Evolutionary conservation across 768 basidiomycete species (phyloP), one percentile per base, ranked within the genome.

Genomic region (Tubosaeta sp.): DNA sequence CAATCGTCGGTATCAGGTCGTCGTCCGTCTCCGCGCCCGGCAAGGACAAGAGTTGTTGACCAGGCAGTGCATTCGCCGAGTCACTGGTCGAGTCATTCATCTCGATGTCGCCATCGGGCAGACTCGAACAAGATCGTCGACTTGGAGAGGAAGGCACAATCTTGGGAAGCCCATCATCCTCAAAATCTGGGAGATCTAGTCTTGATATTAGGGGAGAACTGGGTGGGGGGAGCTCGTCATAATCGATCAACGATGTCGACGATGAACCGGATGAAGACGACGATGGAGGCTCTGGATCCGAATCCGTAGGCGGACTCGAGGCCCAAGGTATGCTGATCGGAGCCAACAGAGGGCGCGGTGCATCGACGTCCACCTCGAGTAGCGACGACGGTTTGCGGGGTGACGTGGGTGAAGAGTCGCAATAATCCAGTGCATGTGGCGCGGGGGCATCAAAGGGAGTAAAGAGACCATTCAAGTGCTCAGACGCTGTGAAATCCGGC

Each of bases 1-100:
- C 12, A 30, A 47, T 44, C 52, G 53, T 58, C 3, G 74, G 76
- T 48, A 77, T 61, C 13, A 78, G 67, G 27, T 67, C 63, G 22
- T 76, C 68, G 50, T 76, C 75, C 6, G 65, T 68, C n/a, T 74
- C 74, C 21, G 66, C 76, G 6, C 74, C 74, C 1, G 74, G 76
- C 11, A 76, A 67, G 1, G 73, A 71, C 22, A 74, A 46, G 13
- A 76, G 52, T 4, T 57, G 55, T 46, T 58, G 59, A 9, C 61
- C 42, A n/a, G 67, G 53, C 31, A 55, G 52, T 7, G 45, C n/a
- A 48, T 56, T 46, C 14, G 42, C 46, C 31, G 57, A 40, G 18
- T 66, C 61, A 21, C 46, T 27, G 22, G 53, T 38, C 40, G 51
- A 44, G n/a, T 61, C 62, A 34, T 24, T 44, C 58, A 58, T 60